A percentile compares a stretch with the other conserved stretches of the same genome.
These are phyloP conservation scores for Tarenaya hassleriana DNA, from an alignment of 345 rosid genomes.

Conservation along the genomic window DNA sequence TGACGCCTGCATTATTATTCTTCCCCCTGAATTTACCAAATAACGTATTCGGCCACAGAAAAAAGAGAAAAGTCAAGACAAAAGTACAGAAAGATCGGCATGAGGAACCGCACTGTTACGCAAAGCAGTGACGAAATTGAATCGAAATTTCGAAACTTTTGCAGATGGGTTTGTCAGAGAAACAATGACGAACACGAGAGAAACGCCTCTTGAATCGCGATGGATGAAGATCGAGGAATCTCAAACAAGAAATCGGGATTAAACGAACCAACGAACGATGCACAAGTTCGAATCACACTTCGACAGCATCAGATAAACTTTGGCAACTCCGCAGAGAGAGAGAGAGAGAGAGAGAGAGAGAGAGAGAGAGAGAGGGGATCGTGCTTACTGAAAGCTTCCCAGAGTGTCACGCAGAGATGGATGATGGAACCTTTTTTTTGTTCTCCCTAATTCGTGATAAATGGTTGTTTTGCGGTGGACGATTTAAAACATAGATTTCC, in stretches of 20 bases:
- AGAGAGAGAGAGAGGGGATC: conserved; percentile 4
- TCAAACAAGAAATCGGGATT: conserved; percentile 11
- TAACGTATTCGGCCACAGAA: conserved; percentile 15
- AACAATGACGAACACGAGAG: background rate
- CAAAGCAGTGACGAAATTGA: no score
- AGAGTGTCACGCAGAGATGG: no score
- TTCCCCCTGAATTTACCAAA: conserved; percentile 15
- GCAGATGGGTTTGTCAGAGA: background rate
- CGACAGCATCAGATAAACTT: conserved; percentile 24
- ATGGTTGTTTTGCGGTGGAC: no score
- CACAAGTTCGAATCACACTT: conserved; percentile 10
- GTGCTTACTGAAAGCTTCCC: conserved; percentile 4
- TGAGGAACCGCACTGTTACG: no score
- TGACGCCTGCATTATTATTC: conserved; percentile 53
- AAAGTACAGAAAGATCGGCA: no score
- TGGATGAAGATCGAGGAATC: no score
- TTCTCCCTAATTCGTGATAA: no score
- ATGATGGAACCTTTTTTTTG: no score
- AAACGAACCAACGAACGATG: background rate
- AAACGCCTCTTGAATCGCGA: background rate
- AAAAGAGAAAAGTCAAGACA: conserved; percentile 22
- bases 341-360: conserved; percentile 7
- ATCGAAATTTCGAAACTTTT: no score
- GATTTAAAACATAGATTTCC: no score
- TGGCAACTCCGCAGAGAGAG: conserved; percentile 43